These are phyloP conservation scores for Athelia sp. DNA, from an alignment of 1,284 basidiomycete genomes.

Conservation along the genomic window DNA sequence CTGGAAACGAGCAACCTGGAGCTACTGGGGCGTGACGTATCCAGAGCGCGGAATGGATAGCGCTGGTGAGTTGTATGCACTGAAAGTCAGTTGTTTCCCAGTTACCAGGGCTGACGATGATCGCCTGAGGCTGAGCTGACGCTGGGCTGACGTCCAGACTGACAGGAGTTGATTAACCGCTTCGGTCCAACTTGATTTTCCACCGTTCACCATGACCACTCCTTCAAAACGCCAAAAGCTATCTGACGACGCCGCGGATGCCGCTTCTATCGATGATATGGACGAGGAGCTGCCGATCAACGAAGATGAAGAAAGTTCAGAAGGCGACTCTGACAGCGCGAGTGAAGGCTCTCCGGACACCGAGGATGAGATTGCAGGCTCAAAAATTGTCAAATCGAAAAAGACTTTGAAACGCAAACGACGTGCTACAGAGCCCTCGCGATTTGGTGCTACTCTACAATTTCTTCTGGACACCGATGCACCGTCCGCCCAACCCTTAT, in stretches of 20 bases:
- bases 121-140: no score
- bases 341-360: constrained; percentile 34
- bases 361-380: constrained; percentile 56
- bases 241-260: constrained; percentile 22
- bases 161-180: no score
- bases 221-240: constrained; percentile 34
- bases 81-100: no score
- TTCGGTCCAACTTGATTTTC: no score
- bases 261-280: constrained; percentile 18
- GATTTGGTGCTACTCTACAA: constrained; percentile 69
- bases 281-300: constrained; percentile 13
- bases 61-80: no score
- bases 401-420: constrained; percentile 78
- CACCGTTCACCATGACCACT: no score
- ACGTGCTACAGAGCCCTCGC: constrained; percentile 66
- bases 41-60: no score
- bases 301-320: constrained; percentile 18
- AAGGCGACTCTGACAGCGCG: constrained; percentile 20
- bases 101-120: no score
- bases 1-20: no score
- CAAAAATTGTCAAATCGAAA: constrained; percentile 58
- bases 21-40: no score
- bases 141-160: no score
- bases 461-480: constrained; percentile 62
- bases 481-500: constrained; percentile 63